phyloP scores from a whole-genome alignment of 2,329 filamentous ascomycete genomes.

The Claviceps pusilla region DNA sequence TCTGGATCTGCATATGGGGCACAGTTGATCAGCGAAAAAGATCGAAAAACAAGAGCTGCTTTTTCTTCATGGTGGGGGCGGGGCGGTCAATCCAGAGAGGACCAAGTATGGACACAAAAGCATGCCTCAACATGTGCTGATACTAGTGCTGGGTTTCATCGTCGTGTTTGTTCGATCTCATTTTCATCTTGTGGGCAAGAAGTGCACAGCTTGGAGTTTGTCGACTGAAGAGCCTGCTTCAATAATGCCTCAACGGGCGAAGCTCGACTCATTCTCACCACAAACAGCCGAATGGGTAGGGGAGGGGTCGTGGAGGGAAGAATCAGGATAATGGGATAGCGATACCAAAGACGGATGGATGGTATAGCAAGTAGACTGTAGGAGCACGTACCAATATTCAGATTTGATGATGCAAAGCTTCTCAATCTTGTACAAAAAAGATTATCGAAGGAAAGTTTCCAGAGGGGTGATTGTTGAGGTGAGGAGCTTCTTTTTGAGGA shows the following conservation, averaged over 20 bases:
- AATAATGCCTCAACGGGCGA: constrained; percentile 1
- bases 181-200: neutral
- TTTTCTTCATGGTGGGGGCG: constrained; percentile 4
- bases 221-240: neutral
- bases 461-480: constrained; percentile 3
- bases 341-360: neutral
- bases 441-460: neutral
- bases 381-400: neutral
- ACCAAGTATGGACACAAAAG: neutral
- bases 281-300: neutral
- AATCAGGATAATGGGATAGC: neutral
- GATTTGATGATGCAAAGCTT: neutral
- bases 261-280: neutral
- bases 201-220: neutral
- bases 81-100: constrained; percentile 1
- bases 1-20: neutral
- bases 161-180: neutral
- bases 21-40: neutral
- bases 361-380: neutral
- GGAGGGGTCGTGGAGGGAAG: neutral
- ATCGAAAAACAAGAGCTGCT: neutral
- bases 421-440: neutral
- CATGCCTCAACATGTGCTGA: neutral
- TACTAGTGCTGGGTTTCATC: neutral
- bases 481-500: constrained; percentile 1